These are phyloP conservation scores for Thielaviopsis cerberus DNA, from an alignment of 2,329 filamentous ascomycete species.

Conservation along the genomic window DNA sequence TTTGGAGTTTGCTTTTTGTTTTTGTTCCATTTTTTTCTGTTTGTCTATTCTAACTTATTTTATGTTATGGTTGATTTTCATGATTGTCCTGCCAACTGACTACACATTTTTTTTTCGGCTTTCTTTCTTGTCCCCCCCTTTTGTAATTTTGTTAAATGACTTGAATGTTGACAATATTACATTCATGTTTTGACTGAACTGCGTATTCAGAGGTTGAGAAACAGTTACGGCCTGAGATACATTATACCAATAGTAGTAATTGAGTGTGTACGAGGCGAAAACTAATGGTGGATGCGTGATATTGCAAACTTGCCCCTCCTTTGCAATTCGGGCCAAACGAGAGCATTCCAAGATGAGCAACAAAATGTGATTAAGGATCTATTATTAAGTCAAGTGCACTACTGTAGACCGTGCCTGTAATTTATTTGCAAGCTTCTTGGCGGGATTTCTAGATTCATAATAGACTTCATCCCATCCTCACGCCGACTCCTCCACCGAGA, in stretches of 20 bases:
- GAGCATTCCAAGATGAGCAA: too few relatives aligned
- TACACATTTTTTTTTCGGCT: not conserved
- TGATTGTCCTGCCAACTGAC: slow-evolving; percentile 13
- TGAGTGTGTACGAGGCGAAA: too few relatives aligned
- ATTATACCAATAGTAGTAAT: too few relatives aligned
- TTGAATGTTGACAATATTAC: not conserved
- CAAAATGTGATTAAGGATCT: not conserved
- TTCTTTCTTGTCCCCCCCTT: not conserved
- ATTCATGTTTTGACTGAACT: not conserved
- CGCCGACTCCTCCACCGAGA: slow-evolving; percentile 19
- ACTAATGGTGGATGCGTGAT: too few relatives aligned
- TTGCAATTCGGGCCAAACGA: too few relatives aligned
- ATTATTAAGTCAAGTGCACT: not conserved
- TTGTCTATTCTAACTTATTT: not conserved
- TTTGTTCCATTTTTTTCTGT: slow-evolving; percentile 1
- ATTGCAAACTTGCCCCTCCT: too few relatives aligned
- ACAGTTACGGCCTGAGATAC: too few relatives aligned
- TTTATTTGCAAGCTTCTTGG: not conserved
- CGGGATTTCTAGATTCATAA: not conserved
- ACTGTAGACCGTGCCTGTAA: not conserved
- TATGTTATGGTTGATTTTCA: slow-evolving; percentile 19
- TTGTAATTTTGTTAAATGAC: not conserved
- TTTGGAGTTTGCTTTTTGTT: slow-evolving; percentile 6
- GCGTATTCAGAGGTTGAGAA: not conserved
- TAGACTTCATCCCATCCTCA: not conserved